phyloP scores from a whole-genome alignment of 2,329 filamentous ascomycete species.

The Plenodomus tracheiphilus region DNA sequence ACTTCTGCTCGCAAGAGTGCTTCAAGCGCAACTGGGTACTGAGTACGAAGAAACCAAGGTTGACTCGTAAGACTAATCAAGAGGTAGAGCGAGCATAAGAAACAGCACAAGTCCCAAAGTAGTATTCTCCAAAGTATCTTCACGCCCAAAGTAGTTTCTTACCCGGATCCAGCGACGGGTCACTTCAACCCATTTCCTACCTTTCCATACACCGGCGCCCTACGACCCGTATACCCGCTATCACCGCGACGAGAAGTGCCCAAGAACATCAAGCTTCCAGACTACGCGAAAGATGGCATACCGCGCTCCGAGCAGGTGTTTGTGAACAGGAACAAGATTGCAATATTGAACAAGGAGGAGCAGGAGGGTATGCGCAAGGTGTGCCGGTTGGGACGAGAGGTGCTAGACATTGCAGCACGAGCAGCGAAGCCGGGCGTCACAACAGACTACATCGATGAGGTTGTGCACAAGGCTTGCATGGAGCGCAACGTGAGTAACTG shows the following conservation, averaged over 20 bases:
- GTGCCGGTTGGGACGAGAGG: slow-evolving; percentile 83
- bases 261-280: slow-evolving; percentile 78
- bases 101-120: slow-evolving; percentile 79
- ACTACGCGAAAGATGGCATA: slow-evolving; percentile 86
- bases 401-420: slow-evolving; percentile 86
- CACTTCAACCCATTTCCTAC: slow-evolving; percentile 90
- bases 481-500: slow-evolving; percentile 75
- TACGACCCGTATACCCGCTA: slow-evolving; percentile 77
- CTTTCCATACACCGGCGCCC: slow-evolving; percentile 76
- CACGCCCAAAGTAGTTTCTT: slow-evolving; percentile 81
- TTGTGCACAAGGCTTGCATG: slow-evolving; percentile 92
- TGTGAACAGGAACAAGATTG: slow-evolving; percentile 76
- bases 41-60: slow-evolving; percentile 18
- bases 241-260: slow-evolving; percentile 61
- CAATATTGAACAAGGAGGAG: slow-evolving; percentile 76
- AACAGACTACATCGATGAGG: slow-evolving; percentile 91
- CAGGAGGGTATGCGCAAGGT: slow-evolving; percentile 92
- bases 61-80: slow-evolving; percentile 24
- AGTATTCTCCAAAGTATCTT: slow-evolving; percentile 73
- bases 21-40: slow-evolving; percentile 98
- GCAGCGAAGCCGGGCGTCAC: slow-evolving; percentile 88
- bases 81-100: slow-evolving; percentile 76
- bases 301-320: slow-evolving; percentile 67
- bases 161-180: slow-evolving; percentile 88
- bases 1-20: slow-evolving; percentile 97